Conservation (phyloP, 129 eudicot species). For the Tanacetum coccineum region DNA sequence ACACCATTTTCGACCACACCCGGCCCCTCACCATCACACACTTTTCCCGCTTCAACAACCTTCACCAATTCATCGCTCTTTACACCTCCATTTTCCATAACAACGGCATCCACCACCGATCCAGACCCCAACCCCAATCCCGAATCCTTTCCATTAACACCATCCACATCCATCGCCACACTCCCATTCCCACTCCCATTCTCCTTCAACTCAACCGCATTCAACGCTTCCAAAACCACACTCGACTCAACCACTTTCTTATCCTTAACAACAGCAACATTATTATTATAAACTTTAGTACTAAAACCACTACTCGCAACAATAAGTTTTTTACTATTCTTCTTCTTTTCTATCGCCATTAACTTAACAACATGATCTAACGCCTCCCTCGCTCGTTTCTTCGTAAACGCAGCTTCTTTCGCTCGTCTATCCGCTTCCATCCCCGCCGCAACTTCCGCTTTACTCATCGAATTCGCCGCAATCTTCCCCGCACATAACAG, state of each 20-base stretch:
- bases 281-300: not conserved
- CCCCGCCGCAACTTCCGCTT: slow-evolving; percentile 48
- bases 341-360: slow-evolving; percentile 42
- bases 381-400: slow-evolving; percentile 66
- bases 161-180: slow-evolving; percentile 39
- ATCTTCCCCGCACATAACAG: slow-evolving; percentile 62
- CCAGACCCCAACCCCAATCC: not conserved
- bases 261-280: slow-evolving; percentile 4
- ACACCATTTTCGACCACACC: slow-evolving; percentile 28
- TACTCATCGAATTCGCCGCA: slow-evolving; percentile 44
- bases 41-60: slow-evolving; percentile 19
- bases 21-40: slow-evolving; percentile 19
- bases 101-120: not conserved
- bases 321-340: slow-evolving; percentile 8
- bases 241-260: slow-evolving; percentile 41
- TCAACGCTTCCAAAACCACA: slow-evolving; percentile 55
- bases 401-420: slow-evolving; percentile 54
- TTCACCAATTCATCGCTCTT: slow-evolving; percentile 23
- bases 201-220: slow-evolving; percentile 67
- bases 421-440: slow-evolving; percentile 59
- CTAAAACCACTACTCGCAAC: not conserved
- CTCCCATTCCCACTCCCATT: slow-evolving; percentile 25
- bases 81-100: slow-evolving; percentile 25
- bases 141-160: slow-evolving; percentile 24
- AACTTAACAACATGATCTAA: slow-evolving; percentile 49